Evolutionary conservation across 2,329 filamentous ascomycete species (phyloP), one percentile per base, ranked within the genome.

Genomic region (Chaetomiaceae sp.): DNA sequence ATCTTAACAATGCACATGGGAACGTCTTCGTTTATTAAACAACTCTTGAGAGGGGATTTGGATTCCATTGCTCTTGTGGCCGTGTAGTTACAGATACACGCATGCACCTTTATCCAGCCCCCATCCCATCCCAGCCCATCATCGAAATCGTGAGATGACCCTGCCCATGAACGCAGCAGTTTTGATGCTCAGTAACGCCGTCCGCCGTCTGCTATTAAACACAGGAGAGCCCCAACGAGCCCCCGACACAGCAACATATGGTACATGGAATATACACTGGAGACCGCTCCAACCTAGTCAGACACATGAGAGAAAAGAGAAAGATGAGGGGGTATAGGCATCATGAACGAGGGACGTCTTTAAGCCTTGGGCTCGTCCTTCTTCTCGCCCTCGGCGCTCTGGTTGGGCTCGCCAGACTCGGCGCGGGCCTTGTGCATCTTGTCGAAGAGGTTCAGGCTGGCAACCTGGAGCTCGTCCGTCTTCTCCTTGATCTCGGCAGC

Each of bases 381-480:
- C 57, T 59, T 59, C 51, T 59, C 57, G 48, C 54, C 54, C 54
- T 59, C 57, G 29, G 57, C 38, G 54, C 43, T 55, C 51, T 56
- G 48, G 48, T 17, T 82, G 73, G 39, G 43, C 69, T 78, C 73
- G 68, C 77, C 72, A 64, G 78, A 79, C 78, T 91, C 88, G 64
- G 76, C 72, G 66, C 89, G 87, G 64, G 92, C 90, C 82, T 95
- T 95, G 88, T 99, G 92, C 89, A 99, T 96, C 88, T 97, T 96
- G 80, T 97, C 94, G 74, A 99, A 97, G 68, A 97, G 85, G 77
- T 89, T 95, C 76, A 99, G 80, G 75, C 88, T 92, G 64, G 92
- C 89, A 72, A 88, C 89, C 80, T 97, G 94, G 70, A 99, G 88
- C 76, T 96, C 92, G 64, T 97, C 94, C 67, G 89, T 95, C 89